phyloP scores from a whole-genome alignment of 2,329 filamentous ascomycete genomes.

The Diplocarpon mali region DNA sequence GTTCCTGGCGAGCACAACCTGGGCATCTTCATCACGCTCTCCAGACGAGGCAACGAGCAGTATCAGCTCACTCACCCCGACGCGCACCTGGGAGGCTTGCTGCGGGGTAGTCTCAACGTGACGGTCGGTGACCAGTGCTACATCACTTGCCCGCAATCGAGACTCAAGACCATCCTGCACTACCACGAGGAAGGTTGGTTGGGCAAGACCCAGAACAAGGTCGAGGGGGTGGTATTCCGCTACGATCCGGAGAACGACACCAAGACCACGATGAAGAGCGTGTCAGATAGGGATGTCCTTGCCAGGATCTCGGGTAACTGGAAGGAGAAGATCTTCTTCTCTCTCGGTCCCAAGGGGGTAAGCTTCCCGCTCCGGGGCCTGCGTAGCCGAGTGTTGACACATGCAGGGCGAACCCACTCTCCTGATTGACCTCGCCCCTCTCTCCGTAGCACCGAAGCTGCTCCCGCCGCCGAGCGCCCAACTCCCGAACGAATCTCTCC shows the following conservation, averaged over 20 bases:
- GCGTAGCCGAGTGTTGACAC: neutral
- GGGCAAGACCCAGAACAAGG: conserved; percentile 79
- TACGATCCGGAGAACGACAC: conserved; percentile 82
- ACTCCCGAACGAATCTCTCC: conserved; percentile 78
- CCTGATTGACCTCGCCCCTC: conserved; percentile 79
- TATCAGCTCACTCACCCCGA: conserved; percentile 92
- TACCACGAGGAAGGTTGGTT: conserved; percentile 95
- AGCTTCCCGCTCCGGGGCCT: conserved; percentile 24
- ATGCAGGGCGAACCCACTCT: conserved; percentile 52
- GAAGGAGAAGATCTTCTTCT: conserved; percentile 60
- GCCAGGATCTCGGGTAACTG: conserved; percentile 76
- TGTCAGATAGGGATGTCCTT: conserved; percentile 74
- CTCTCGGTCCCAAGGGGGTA: conserved; percentile 52
- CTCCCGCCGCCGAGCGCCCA: conserved; percentile 69
- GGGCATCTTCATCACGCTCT: conserved; percentile 85
- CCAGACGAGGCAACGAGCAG: conserved; percentile 71
- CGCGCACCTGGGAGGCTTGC: conserved; percentile 80
- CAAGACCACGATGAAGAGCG: conserved; percentile 70
- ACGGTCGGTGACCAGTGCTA: conserved; percentile 85
- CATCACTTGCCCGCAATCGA: conserved; percentile 80
- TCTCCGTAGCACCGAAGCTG: conserved; percentile 67
- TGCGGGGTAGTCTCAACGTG: conserved; percentile 79
- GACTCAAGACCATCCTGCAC: conserved; percentile 81
- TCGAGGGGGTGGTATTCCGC: conserved; percentile 82
- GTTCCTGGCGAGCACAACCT: conserved; percentile 86